Conservation (phyloP, 352 stramenopile species). For the Pythium pyrilobum region DNA sequence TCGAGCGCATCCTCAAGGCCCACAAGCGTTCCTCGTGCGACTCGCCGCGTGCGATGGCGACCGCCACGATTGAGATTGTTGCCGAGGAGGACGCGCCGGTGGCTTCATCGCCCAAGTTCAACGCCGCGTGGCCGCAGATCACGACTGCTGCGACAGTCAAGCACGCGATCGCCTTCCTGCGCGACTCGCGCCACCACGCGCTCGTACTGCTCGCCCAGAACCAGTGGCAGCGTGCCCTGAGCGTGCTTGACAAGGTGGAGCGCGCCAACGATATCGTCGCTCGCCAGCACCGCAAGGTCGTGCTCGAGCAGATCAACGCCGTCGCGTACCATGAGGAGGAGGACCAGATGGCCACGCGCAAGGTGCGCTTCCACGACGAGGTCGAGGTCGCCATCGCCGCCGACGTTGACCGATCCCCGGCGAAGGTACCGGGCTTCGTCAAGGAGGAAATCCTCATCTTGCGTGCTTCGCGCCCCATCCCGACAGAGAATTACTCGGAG, state of each 20-base stretch:
- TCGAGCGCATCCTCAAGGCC: conserved; percentile 51
- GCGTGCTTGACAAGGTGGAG: conserved; percentile 78
- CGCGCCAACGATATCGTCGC: conserved; percentile 74
- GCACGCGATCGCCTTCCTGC: conserved; percentile 69
- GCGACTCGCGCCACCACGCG: conserved; percentile 68
- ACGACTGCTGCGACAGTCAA: conserved; percentile 51
- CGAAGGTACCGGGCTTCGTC: conserved; percentile 55
- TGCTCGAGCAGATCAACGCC: conserved; percentile 58
- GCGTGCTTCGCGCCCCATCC: conserved; percentile 64
- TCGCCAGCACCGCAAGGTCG: conserved; percentile 52
- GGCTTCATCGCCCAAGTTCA: conserved; percentile 7
- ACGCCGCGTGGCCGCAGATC: conserved; percentile 30
- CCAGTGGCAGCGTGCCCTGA: conserved; percentile 66
- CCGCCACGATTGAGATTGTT: background rate
- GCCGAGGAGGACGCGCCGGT: conserved; percentile 5
- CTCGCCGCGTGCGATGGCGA: conserved; percentile 30
- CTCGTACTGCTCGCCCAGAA: conserved; percentile 64
- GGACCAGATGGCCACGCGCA: conserved; percentile 17
- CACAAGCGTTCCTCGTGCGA: conserved; percentile 46
- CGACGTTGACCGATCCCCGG: conserved; percentile 49
- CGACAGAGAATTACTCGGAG: conserved; percentile 70
- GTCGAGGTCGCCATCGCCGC: conserved; percentile 19
- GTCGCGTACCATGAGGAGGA: conserved; percentile 1
- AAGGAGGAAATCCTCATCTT: conserved; percentile 78
- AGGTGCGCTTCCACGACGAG: conserved; percentile 48